These are phyloP conservation scores for Dentipellis sp. DNA, from an alignment of 768 basidiomycete species.

Conservation along the genomic window DNA sequence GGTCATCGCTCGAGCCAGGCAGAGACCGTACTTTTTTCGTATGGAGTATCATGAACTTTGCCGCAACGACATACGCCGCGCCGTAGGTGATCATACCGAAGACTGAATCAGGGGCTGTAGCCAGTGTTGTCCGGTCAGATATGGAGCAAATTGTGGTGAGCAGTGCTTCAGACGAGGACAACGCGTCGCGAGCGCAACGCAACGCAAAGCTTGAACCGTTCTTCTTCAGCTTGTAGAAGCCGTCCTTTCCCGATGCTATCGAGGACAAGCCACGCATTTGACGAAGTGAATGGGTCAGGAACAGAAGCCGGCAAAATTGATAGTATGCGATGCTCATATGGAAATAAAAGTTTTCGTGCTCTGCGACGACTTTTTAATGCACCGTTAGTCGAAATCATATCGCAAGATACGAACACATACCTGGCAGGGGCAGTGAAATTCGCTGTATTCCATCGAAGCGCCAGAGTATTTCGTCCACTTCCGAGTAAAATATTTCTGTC, in stretches of 20 bases:
- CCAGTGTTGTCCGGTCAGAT: constrained; percentile 25
- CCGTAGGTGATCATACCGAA: constrained; percentile 35
- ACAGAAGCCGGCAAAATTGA: constrained; percentile 30
- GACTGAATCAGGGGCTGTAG: constrained; percentile 31
- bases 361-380: constrained; percentile 30
- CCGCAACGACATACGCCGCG: constrained; percentile 32
- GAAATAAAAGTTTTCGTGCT: constrained; percentile 33
- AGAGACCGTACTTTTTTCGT: constrained; percentile 1
- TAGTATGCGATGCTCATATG: constrained; percentile 32
- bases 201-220: constrained; percentile 18
- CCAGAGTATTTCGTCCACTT: constrained; percentile 8
- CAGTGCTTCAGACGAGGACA: constrained; percentile 29
- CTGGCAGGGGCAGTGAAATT: constrained; percentile 8
- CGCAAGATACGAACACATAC: background rate
- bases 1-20: constrained; percentile 9
- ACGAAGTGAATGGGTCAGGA: constrained; percentile 28
- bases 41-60: constrained; percentile 26
- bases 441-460: constrained; percentile 12
- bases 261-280: constrained; percentile 11
- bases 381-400: constrained; percentile 9
- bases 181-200: constrained; percentile 29
- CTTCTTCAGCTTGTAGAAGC: constrained; percentile 4
- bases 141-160: constrained; percentile 25
- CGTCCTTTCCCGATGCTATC: background rate
- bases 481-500: constrained; percentile 8